Evolutionary conservation across 2,329 filamentous ascomycete genomes (phyloP), one percentile per base, ranked within the genome.

Genomic region (Hypomyces perniciosus): DNA sequence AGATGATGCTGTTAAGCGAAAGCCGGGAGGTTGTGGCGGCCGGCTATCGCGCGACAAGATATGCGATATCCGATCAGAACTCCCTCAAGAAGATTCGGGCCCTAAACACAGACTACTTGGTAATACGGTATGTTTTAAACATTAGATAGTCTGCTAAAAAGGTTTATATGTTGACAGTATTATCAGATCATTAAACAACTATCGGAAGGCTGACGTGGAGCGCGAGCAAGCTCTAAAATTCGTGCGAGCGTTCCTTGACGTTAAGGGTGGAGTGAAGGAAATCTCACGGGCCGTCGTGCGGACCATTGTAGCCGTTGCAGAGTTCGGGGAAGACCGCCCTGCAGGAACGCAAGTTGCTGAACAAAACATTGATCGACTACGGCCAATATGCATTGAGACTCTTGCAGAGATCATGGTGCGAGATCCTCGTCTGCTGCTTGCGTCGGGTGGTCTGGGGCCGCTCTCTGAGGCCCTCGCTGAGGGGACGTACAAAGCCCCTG

Each of bases 201-300:
- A 97, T 66, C 86, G 88, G 63, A 97, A 96, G 68, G 89, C 92
- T n/a, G 91, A 92, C 59, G 88, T 99, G 13, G 93, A 99, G 72
- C 82, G 95, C 48, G 93, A 99, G 68, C 93, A 99, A 69, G 93
- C 93, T 9, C 75, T 99, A 61, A 99, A 99, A 66, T 96, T 99
- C 65, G 85, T 97, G 28, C 83, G 93, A 53, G 89, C 91, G 8
- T 99, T 99, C 62, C 74, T 99, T 3, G 93, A 99, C 64, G 90
- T 97, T 57, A 96, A 96, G 64, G 89, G 90, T 56, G 93, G 93
- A 8, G 85, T 95, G 7, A 80, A 82, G 56, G 92, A 99, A 65
- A 80, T 99, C 34, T 95, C 93, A 1, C 81, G 88, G 52, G 85
- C 89, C 1, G 84, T 99, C 20, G 87, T 95, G 6, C 83, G 93